Base-by-base conservation (phyloP, 2,329 filamentous ascomycete genomes). In the Geosmithia putterillii region DNA sequence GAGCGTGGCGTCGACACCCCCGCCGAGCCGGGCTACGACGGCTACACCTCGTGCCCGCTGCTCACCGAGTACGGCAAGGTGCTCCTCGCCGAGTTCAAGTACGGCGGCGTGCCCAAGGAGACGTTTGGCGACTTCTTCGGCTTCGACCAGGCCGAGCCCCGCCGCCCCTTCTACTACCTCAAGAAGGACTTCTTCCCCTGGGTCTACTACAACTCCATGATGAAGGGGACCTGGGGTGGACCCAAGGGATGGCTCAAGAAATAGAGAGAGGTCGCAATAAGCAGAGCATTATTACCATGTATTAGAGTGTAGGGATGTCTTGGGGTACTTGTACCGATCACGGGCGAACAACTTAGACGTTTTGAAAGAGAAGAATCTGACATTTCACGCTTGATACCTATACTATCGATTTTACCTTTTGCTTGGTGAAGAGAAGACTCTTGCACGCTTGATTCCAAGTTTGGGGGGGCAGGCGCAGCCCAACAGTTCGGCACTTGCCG, bases 131-230 rank as follows among this genome's bases (percentile, higher is more conserved):
- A 63, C 3, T 60, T 57, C 53, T 57, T 79, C 14, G 76, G 74
- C 1, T 64, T 80, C 7, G 74, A 81, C 50, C 77, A 81, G 56
- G 67, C 56, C 0, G 58, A 59, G 9, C 77, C 77, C 2, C 66
- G 75, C 3, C 66, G 69, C 3, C 61, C 69, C 0, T 81, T 81
- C 52, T 81, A 76, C 49, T 63, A 79, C 50, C 50, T 81, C 38
- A 81, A 81, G 64, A 81, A 77, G 60, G 70, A 80, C 52, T 81
- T 81, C 51, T 81, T 81, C 58, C 77, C 77, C 0, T 81, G 76
- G 76, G 76, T 81, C 3, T 81, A 81, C 57, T 69, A 66, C 43
- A 69, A 73, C 34, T 67, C 65, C 34, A 71, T 79, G 68, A 67
- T 81, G 7, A 79, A 76, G 59, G 77, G 76, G 6, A 73, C 65